These are phyloP conservation scores for Alternaria sp. DNA, from an alignment of 2,329 filamentous ascomycete genomes.

Conservation along the genomic window DNA sequence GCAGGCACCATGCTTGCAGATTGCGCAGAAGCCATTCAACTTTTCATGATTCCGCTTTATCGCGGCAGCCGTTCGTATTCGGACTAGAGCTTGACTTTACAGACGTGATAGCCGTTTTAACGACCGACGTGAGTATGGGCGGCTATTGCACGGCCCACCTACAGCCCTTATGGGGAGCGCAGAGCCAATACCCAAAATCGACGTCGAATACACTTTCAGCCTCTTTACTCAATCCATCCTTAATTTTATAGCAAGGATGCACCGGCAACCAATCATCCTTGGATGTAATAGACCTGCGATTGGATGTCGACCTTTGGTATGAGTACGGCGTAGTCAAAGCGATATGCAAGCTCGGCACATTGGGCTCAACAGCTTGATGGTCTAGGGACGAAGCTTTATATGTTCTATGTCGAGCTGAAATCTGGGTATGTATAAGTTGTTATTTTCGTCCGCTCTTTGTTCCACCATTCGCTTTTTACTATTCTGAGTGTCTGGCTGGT, in stretches of 20 bases:
- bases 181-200: constrained; percentile 23
- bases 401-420: constrained; percentile 8
- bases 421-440: constrained; percentile 25
- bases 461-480: constrained; percentile 16
- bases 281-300: constrained; percentile 8
- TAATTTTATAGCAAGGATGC: constrained; percentile 6
- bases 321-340: constrained; percentile 24
- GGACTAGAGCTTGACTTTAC: background rate
- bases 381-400: constrained; percentile 18
- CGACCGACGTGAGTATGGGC: constrained; percentile 14
- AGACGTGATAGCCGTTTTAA: constrained; percentile 5
- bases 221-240: constrained; percentile 15
- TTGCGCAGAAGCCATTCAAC: background rate
- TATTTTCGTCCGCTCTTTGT: constrained; percentile 23
- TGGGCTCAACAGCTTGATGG: background rate
- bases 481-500: constrained; percentile 23
- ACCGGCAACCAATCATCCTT: background rate
- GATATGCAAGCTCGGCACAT: constrained; percentile 11
- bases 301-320: constrained; percentile 24
- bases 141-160: constrained; percentile 22
- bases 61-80: background rate
- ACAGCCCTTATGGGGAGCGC: constrained; percentile 7
- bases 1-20: background rate
- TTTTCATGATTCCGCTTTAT: background rate
- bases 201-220: constrained; percentile 12